Evolutionary conservation across 805 yeast genomes (phyloP).

Genomic region (Metschnikowia baotianmanensis): DNA sequence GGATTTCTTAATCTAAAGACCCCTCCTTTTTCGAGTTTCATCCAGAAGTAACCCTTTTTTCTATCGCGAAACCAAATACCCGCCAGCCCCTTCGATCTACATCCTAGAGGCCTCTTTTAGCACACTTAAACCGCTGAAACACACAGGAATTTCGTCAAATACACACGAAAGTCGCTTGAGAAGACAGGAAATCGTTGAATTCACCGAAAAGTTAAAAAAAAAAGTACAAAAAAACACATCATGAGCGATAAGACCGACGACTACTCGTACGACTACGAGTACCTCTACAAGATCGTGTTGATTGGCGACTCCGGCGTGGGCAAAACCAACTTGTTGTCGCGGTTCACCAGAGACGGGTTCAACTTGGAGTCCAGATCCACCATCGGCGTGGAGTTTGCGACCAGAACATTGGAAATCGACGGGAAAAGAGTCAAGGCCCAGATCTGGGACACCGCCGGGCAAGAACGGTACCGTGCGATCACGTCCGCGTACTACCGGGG

Average conservation of each 20-base stretch:
- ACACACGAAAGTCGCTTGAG: no score
- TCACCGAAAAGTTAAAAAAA: no score
- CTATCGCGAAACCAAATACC: no score
- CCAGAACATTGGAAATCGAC: slow-evolving; percentile 86
- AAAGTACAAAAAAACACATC: neutral
- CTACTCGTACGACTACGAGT: slow-evolving; percentile 73
- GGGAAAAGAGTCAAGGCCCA: slow-evolving; percentile 85
- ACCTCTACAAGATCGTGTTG: slow-evolving; percentile 85
- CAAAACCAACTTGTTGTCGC: slow-evolving; percentile 85
- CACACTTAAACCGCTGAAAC: no score
- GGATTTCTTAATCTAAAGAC: no score
- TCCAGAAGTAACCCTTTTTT: no score
- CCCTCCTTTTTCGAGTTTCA: no score
- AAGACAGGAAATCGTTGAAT: no score
- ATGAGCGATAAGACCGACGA: slow-evolving; percentile 41
- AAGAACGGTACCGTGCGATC: slow-evolving; percentile 96
- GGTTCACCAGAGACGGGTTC: slow-evolving; percentile 95
- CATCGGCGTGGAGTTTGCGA: slow-evolving; percentile 97
- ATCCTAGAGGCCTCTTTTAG: no score
- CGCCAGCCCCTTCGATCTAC: no score
- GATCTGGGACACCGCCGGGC: slow-evolving; percentile 99
- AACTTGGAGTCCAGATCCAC: slow-evolving; percentile 92
- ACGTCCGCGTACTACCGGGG: slow-evolving; percentile 97
- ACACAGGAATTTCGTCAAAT: no score
- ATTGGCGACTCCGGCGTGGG: slow-evolving; percentile 99